These are phyloP conservation scores for Primulina tabacum DNA, from an alignment of 257 asterid genomes.

Conservation along the genomic window DNA sequence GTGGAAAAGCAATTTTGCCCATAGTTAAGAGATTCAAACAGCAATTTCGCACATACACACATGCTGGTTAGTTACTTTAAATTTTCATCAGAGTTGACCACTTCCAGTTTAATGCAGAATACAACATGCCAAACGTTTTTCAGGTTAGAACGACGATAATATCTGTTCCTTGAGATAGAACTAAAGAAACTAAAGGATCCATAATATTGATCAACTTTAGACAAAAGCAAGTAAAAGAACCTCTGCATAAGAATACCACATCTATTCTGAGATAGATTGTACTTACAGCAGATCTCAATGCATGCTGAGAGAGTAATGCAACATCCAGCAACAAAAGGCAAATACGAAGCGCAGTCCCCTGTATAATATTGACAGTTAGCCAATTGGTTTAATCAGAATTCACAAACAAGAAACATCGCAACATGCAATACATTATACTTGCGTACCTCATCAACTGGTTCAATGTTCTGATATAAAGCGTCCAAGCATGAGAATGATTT, in stretches of 20 bases:
- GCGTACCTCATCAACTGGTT: slow-evolving; percentile 84
- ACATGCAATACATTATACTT: neutral
- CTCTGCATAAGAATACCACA: neutral
- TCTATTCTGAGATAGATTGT: slow-evolving; percentile 3
- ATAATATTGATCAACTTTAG: neutral
- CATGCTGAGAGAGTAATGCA: slow-evolving; percentile 61
- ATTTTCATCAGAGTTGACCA: neutral
- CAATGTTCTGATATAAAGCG: slow-evolving; percentile 70
- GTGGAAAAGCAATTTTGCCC: neutral
- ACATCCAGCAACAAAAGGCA: slow-evolving; percentile 91
- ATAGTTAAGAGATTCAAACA: neutral
- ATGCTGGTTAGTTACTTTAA: neutral
- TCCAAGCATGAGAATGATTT: slow-evolving; percentile 71
- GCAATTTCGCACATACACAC: neutral
- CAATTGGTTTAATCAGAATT: slow-evolving; percentile 2
- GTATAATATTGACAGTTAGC: slow-evolving; percentile 39
- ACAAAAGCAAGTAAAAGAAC: neutral
- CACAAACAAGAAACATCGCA: neutral
- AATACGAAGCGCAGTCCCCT: slow-evolving; percentile 81
- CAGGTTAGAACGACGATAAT: too few relatives aligned
- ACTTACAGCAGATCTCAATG: slow-evolving; percentile 80
- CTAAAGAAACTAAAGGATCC: neutral
- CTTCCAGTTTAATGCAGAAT: neutral
- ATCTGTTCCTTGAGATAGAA: neutral
- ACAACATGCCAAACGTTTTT: neutral